These are phyloP conservation scores for Xylaria bambusicola DNA, from an alignment of 495 filamentous ascomycete genomes.

Conservation along the genomic window DNA sequence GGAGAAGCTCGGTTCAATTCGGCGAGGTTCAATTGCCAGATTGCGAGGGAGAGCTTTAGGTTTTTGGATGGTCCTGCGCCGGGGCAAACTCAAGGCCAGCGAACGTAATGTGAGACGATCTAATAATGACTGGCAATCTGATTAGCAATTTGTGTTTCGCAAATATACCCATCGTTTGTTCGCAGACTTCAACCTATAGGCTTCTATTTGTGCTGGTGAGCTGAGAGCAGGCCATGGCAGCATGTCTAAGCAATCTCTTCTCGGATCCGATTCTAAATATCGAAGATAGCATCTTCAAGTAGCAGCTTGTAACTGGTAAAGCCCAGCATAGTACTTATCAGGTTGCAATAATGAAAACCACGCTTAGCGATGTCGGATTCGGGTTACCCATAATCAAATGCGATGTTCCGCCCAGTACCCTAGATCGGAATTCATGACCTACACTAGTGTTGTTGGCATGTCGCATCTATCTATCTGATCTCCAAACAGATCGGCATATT, in stretches of 20 bases:
- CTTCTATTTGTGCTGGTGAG: background rate
- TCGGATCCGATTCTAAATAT: no score
- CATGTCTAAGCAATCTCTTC: no score
- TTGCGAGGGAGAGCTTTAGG: conserved; percentile 79
- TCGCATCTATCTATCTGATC: conserved; percentile 3
- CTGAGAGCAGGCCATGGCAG: background rate
- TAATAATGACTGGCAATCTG: background rate
- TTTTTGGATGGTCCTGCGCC: conserved; percentile 47
- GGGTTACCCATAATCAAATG: background rate
- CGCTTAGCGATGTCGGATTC: background rate
- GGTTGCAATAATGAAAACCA: background rate
- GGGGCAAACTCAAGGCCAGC: conserved; percentile 20
- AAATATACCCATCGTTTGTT: conserved; percentile 13
- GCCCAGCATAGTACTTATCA: no score
- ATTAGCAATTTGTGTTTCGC: conserved; percentile 8
- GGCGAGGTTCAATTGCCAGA: conserved; percentile 82
- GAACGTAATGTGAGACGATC: conserved; percentile 6
- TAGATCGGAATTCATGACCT: no score
- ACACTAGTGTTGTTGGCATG: background rate
- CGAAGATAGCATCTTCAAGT: no score
- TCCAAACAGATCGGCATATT: conserved; percentile 15
- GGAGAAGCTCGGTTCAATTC: conserved; percentile 86
- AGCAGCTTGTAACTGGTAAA: no score
- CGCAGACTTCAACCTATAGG: background rate
- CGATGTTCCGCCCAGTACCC: no score